Base-by-base conservation (phyloP, 2,329 filamentous ascomycete species). In the Diaporthe helianthi region DNA sequence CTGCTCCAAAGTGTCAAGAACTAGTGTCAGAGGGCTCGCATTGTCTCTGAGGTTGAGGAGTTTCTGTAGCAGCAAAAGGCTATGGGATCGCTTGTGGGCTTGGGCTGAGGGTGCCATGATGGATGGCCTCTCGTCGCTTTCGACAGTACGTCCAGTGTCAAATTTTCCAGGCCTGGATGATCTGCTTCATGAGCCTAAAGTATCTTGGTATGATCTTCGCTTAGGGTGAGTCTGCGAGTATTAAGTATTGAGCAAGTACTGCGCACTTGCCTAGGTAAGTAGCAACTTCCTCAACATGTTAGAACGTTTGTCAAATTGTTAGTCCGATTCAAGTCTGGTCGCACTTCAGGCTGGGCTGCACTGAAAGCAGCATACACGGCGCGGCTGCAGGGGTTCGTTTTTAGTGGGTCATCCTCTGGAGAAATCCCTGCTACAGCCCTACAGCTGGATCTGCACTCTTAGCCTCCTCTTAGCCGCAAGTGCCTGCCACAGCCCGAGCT, bases 1-100 rank as follows among this genome's bases (percentile, higher is more conserved):
- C 80, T 97, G 94, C 80, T 97, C 93, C 36, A 98, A 84, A 41
- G 86, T 93, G 79, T 98, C 95, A 68, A 97, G 84, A 3, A 98
- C 81, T 31, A 98, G 83, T 0, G 94, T 98, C 76, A 98, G 89
- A 3, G 95, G 95, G 60, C 93, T 97, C 17, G 92, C 89, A 68
- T 89, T 89, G 79, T 96, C 92, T 72, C 93, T 87, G 68, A 93
- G 83, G 76, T 90, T 74, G 38, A 77, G 73, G 53, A 77, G 65
- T 54, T 76, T 76, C 68, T 77, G 75, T 33, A 76, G 68, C 31
- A 77, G 71, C 46, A 76, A 69, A 6, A 74, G 70, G 68, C 74
- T 75, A 69, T 75, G 75, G 8, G 76, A 72, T 19, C 75, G 73
- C 19, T 64, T 71, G 13, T 74, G 70, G 17, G 74, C 74, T n/a